Evolutionary conservation across 1,284 basidiomycete genomes (phyloP), one percentile per base, ranked within the genome.

Genomic region (Boletellus sp.): DNA sequence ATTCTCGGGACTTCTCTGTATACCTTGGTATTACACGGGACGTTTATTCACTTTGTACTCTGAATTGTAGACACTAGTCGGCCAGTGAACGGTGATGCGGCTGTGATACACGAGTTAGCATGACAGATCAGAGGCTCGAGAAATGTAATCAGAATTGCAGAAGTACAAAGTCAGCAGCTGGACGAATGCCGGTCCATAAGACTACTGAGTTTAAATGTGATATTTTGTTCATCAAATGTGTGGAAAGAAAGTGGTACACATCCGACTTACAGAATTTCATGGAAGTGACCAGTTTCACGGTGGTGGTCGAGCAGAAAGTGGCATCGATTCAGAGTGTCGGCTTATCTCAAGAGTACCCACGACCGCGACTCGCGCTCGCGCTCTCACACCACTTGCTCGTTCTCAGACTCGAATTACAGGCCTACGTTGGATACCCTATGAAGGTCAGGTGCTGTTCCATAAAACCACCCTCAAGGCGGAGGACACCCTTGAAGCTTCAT

Each of bases 141-240:
- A 13, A 45, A 22, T 28, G 28, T 0, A 52, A 52, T 83, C 81
- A 83, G 81, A 72, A 83, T 80, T 82, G 80, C 80, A 82, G 80
- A 82, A 80, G 77, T 76, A 61, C 26, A 39, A 41, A 59, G 63
- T 82, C 80, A 80, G 76, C 81, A 82, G 64, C 53, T 73, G 73
- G 72, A 71, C 62, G 40, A 12, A 59, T 46, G 44, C 30, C 13
- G 5, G 66, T 71, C 74, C 74, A 76, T 83, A 74, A 75, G 81
- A 83, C 80, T 83, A 81, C 82, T 83, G 80, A 83, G 81, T 79
- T 83, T 83, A 81, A 81, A 78, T 83, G 78, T 82, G 80, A 81
- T 67, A 62, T 74, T 69, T 67, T 76, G 58, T 77, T 83, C 81
- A 83, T 83, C 82, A 74, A 53, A 44, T 38, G 21, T n/a, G 35